Conservation (phyloP, 257 asterid genomes). For the Capsicum pubescens region DNA sequence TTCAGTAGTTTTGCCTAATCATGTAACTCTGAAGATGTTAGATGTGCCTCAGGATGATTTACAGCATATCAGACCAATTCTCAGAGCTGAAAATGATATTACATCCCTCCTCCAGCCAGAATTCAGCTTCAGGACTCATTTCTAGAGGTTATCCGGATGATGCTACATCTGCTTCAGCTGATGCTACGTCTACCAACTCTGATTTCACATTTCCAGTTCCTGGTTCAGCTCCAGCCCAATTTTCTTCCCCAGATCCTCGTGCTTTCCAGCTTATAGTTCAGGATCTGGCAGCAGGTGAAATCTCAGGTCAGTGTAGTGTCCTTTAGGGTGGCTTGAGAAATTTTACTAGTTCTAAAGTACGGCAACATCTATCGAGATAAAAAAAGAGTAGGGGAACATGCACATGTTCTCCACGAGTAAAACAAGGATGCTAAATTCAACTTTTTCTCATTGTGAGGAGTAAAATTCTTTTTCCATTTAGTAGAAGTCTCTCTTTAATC, state of each 20-base stretch:
- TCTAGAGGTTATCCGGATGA: slow-evolving; percentile 68
- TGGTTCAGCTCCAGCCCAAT: slow-evolving; percentile 64
- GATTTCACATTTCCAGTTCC: slow-evolving; percentile 96
- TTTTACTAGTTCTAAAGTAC: slow-evolving; percentile 38
- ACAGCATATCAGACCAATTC: slow-evolving; percentile 98
- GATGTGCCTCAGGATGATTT: slow-evolving; percentile 98
- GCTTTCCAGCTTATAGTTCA: slow-evolving; percentile 92
- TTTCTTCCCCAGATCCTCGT: slow-evolving; percentile 69
- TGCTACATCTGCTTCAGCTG: slow-evolving; percentile 73
- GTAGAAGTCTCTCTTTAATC: slow-evolving; percentile 34
- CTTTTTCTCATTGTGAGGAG: background rate
- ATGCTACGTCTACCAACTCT: slow-evolving; percentile 75
- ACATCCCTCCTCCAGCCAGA: slow-evolving; percentile 67
- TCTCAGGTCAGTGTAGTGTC: slow-evolving; percentile 83
- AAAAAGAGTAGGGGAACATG: background rate
- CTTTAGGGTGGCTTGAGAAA: slow-evolving; percentile 44
- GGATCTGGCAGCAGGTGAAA: slow-evolving; percentile 87
- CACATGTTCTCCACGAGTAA: slow-evolving; percentile 22
- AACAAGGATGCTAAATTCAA: background rate
- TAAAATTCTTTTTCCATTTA: slow-evolving; percentile 32
- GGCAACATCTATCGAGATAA: slow-evolving; percentile 21
- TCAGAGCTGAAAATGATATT: slow-evolving; percentile 96
- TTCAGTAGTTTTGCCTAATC: slow-evolving; percentile 13
- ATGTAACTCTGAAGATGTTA: slow-evolving; percentile 8
- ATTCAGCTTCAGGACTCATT: slow-evolving; percentile 66